Base-by-base conservation (phyloP, 306 rosid species). In the Casuarina equisetifolia region DNA sequence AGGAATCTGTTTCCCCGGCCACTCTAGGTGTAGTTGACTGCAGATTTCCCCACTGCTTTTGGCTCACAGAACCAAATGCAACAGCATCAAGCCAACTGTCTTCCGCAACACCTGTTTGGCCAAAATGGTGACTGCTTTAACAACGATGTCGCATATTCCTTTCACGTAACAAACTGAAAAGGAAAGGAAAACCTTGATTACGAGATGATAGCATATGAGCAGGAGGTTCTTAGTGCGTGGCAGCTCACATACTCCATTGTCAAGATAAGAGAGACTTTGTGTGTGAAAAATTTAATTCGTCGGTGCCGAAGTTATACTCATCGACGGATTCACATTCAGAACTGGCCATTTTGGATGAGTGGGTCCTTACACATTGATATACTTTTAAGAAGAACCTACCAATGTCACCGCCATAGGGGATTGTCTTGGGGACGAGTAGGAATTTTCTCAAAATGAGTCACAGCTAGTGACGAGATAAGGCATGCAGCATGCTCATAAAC, bases 11-110 rank as follows among this genome's bases (percentile, higher is more conserved):
- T 74, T 51, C 84, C 83, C 62, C 45, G 45, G 12, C 11, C 49
- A 42, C 15, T 7, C n/a, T 8, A 38, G 9, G 45, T 35, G 70
- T 79, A 83, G 75, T 46, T 85, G 86, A 76, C 88, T 67, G 74
- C 55, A 78, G 69, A 83, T 15, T 42, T 72, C 69, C 83, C 58
- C 16, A 15, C 19, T 25, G 15, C 6, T 25, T 53, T 6, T 67
- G 16, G 13, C 40, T 38, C 25, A 6, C 9, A 69, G 45, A 58
- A 59, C 40, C 57, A 35, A 13, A 74, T 53, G 62, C 64, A 32
- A 16, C 25, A 55, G 53, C 11, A 35, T 32, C 43, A 50, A 50
- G 16, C 10, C 7, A 46, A 10, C 54, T 70, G 68, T 5, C 44
- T 1, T 76, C 36, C 59, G 38, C 69, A 35, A 43, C 20, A 43